These are phyloP conservation scores for Plasmodium coatneyi DNA, from an alignment of 169 alveolate genomes.

Conservation along the genomic window DNA sequence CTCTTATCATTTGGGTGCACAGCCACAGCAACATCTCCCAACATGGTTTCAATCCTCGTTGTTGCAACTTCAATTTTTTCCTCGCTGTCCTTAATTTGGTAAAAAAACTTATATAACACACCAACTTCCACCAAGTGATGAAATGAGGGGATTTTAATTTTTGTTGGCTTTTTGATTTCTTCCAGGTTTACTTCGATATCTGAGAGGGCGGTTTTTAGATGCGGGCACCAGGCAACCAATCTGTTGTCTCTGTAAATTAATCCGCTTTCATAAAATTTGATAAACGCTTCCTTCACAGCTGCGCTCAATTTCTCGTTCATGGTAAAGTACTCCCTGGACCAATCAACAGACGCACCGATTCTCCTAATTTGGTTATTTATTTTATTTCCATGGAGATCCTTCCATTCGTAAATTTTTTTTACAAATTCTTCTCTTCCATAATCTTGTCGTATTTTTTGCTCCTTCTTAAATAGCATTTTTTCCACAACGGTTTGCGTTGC, in stretches of 20 bases:
- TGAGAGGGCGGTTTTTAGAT: constrained; percentile 97
- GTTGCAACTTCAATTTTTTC: constrained; percentile 92
- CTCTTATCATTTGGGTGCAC: constrained; percentile 99
- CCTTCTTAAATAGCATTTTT: constrained; percentile 93
- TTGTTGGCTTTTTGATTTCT: constrained; percentile 93
- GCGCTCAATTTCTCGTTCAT: constrained; percentile 92
- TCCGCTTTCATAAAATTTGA: constrained; percentile 94
- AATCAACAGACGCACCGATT: constrained; percentile 95
- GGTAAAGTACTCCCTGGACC: constrained; percentile 98
- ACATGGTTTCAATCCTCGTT: constrained; percentile 99
- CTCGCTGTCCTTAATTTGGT: constrained; percentile 91
- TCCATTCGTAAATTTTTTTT: constrained; percentile 98
- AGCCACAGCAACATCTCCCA: constrained; percentile 99
- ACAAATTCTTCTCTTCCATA: constrained; percentile 97
- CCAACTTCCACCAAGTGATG: constrained; percentile 96
- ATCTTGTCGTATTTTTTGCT: constrained; percentile 95
- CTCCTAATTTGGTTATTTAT: constrained; percentile 93
- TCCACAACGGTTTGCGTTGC: constrained; percentile 99
- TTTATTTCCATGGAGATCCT: constrained; percentile 95
- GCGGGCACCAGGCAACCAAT: constrained; percentile 98
- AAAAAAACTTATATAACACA: constrained; percentile 95
- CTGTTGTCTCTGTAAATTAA: constrained; percentile 95
- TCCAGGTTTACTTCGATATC: constrained; percentile 98
- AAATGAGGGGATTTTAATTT: constrained; percentile 82
- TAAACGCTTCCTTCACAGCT: constrained; percentile 98